Base-by-base conservation (phyloP, 2,329 filamentous ascomycete species). In the Parastagonospora avenae region DNA sequence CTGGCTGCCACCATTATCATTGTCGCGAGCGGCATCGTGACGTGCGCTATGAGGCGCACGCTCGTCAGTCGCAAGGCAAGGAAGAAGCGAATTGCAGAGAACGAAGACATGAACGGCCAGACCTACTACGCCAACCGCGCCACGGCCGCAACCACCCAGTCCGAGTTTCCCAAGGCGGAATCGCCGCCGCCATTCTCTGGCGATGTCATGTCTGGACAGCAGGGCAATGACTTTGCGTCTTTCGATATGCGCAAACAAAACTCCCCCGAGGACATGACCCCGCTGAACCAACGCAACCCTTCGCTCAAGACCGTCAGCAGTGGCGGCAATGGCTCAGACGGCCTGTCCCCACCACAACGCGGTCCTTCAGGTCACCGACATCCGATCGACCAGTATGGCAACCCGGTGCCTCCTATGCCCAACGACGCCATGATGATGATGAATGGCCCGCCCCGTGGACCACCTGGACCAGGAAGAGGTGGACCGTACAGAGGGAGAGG, bases 61-160 rank as follows among this genome's bases (percentile, higher is more conserved):
- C 79, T 97, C 50, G 90, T 97, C 54, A 90, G 90, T 73, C 85
- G 93, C 64, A 97, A 97, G 77, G 90, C 92, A n/a, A 85, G 92
- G 55, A 92, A 94, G 81, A 91, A 88, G 79, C 85, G 91, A 39
- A 95, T 97, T 69, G 91, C 87, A 2, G 90, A 95, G 73, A 96
- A 97, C 70, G 91, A 92, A 7, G 92, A 97, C 71, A 97, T 97
- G 92, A 97, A 90, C 71, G 93, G 93, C 27, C 87, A 94, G 66
- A 94, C 92, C 68, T 97, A 89, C 72, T 97, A 95, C 75, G 73
- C 77, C 62, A 76, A 78, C 68, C 73, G 80, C 67, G 57, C 58
- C 37, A 67, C 58, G 27, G 46, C 51, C n/a, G 59, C 60, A 11
- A 51, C 60, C 50, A 68, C 58, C 54, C 66, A 61, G 8, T 57